Evolutionary conservation across 306 rosid genomes (phyloP).

Genomic region (Glycine soja): DNA sequence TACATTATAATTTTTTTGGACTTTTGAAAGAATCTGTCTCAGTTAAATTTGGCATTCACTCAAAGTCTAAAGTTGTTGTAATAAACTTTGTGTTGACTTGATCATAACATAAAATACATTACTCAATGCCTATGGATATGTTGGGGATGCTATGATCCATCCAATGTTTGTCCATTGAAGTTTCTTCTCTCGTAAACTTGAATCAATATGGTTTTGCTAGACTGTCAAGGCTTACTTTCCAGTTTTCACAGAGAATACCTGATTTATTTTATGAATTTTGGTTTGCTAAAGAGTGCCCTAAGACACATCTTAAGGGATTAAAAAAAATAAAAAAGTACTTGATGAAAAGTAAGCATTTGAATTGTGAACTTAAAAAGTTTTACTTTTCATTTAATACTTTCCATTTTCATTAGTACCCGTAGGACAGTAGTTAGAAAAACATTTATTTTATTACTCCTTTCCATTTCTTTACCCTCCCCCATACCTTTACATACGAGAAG

Average conservation of each 20-base stretch:
- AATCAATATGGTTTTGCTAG: neutral
- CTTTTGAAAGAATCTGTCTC: too few relatives aligned
- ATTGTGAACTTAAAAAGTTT: neutral
- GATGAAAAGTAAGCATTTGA: neutral
- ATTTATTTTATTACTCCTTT: slow-evolving; percentile 31
- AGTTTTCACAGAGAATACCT: neutral
- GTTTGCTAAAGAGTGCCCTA: slow-evolving; percentile 1
- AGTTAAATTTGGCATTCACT: neutral
- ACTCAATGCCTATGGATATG: neutral
- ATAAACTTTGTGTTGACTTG: slow-evolving; percentile 1
- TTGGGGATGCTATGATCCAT: neutral
- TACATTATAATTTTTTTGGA: neutral
- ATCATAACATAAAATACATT: neutral
- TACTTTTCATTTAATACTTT: slow-evolving; percentile 18
- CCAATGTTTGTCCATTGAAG: slow-evolving; percentile 11
- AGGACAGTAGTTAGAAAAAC: neutral
- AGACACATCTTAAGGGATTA: neutral
- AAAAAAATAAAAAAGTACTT: neutral
- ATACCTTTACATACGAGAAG: too few relatives aligned
- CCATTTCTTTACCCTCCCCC: neutral
- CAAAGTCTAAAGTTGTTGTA: too few relatives aligned
- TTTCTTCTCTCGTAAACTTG: neutral
- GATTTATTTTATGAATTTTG: neutral
- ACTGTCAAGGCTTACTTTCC: slow-evolving; percentile 28
- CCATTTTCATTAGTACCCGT: neutral